These are phyloP conservation scores for Xylaria sp. DNA, from an alignment of 2,329 filamentous ascomycete species.

Conservation along the genomic window DNA sequence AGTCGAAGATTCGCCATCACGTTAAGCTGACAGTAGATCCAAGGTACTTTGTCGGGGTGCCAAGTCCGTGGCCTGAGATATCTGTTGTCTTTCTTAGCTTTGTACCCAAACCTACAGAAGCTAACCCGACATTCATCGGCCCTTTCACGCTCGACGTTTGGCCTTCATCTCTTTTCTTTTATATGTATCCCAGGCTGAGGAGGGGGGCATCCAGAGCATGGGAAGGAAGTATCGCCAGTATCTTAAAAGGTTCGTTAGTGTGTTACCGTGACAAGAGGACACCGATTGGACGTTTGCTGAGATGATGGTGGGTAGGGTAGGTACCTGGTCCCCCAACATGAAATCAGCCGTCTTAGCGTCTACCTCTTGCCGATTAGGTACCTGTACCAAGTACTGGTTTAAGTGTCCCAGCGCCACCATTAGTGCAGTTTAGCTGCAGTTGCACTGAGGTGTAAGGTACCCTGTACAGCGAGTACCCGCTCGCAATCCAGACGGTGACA, in stretches of 20 bases:
- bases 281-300: conserved; percentile 20
- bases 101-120: conserved; percentile 9
- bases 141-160: neutral
- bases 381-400: neutral
- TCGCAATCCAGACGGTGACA: conserved; percentile 15
- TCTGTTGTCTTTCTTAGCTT: neutral
- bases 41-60: conserved; percentile 26
- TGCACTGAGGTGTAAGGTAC: conserved; percentile 14
- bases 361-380: conserved; percentile 4
- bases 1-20: conserved; percentile 19
- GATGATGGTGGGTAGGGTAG: conserved; percentile 28
- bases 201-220: neutral
- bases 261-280: neutral
- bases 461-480: conserved; percentile 22
- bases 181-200: neutral
- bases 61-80: conserved; percentile 21
- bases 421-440: neutral
- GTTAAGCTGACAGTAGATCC: conserved; percentile 13
- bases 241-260: neutral
- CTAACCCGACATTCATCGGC: neutral
- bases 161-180: neutral
- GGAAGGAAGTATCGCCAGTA: neutral
- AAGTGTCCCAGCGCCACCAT: conserved; percentile 13
- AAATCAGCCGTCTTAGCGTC: conserved; percentile 14
- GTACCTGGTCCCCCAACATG: conserved; percentile 19